These are phyloP conservation scores for Colletotrichum acutatum DNA, from an alignment of 2,329 filamentous ascomycete species.

Conservation along the genomic window DNA sequence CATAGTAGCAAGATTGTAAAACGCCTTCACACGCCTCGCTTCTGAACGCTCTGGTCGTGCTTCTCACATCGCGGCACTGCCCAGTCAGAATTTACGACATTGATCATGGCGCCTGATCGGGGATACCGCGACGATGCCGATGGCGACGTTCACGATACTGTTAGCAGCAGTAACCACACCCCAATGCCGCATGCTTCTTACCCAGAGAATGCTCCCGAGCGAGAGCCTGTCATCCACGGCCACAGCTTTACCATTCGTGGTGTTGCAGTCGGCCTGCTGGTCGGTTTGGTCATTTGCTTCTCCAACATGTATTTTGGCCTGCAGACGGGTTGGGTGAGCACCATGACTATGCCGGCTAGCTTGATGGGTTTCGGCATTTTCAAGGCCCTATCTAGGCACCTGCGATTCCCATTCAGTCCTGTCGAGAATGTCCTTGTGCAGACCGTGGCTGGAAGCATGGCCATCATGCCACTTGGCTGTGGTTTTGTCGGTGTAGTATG, in stretches of 20 bases:
- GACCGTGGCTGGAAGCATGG: constrained; percentile 93
- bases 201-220: not conserved
- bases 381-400: constrained; percentile 77
- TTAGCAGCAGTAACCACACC: not conserved
- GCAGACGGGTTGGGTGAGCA: constrained; percentile 77
- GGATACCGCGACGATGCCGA: not conserved
- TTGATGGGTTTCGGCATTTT: constrained; percentile 96
- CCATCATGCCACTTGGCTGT: constrained; percentile 95
- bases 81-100: not conserved
- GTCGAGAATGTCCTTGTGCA: constrained; percentile 98
- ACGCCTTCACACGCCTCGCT: not conserved
- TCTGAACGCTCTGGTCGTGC: not conserved
- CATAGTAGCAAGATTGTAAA: not conserved
- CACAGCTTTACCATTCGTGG: constrained; percentile 88
- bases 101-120: constrained; percentile 24
- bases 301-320: constrained; percentile 99
- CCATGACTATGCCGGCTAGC: constrained; percentile 97
- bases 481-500: constrained; percentile 89
- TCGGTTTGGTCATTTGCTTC: constrained; percentile 93
- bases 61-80: not conserved
- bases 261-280: constrained; percentile 80
- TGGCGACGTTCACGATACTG: not conserved
- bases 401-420: constrained; percentile 86
- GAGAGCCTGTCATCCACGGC: constrained; percentile 46
- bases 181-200: not conserved